Base-by-base conservation (phyloP, 202 grass and related monocot genomes). In the Cymbopogon flexuosus region DNA sequence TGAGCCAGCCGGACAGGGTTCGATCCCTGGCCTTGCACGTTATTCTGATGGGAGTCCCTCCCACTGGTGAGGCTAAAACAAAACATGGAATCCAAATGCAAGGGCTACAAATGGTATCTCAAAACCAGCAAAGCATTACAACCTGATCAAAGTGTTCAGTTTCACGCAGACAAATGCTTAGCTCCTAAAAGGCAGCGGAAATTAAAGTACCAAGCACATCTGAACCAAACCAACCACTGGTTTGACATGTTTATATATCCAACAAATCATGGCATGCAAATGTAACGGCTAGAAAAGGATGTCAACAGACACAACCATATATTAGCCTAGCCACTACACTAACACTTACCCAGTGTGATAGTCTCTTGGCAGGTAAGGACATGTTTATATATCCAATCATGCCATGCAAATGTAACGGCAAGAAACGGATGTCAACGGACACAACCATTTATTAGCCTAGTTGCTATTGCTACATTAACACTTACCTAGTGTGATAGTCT, bases 401-500 rank as follows among this genome's bases (percentile, higher is more conserved):
- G 10, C 1, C 10, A 80, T 13, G 16, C 19, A 69, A 2, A 21
- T 6, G 43, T 39, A 82, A 49, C 4, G 4, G 19, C 57, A 3
- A 30, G 43, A 54, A 3, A 70, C 23, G 36, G 68, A 37, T 30
- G 11, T 75, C 13, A 33, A 31, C 21, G 24, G 27, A 49, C n/a
- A 7, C 21, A 62, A 14, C n/a, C 31, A 81, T 54, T 19, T 12
- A 13, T 29, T 15, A 62, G 51, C 14, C 14, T 15, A 6, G 8
- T 30, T 8, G 6, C 29, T 43, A 27, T 30, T 8, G 9, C 21
- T 43, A 27, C 9, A 12, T 9, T 15, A 69, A 78, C 35, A 77
- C 94, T 81, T 84, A 97, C 94, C 94, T 91, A 36, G 39, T 86
- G 70, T 90, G 76, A 71, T 97, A 97, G 81, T 97, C 83, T 62